A percentile compares a stretch with the other conserved stretches of the same genome.
phyloP scores from a whole-genome alignment of 2,329 filamentous ascomycete species.

The Rhexocercosporidium sp. region DNA sequence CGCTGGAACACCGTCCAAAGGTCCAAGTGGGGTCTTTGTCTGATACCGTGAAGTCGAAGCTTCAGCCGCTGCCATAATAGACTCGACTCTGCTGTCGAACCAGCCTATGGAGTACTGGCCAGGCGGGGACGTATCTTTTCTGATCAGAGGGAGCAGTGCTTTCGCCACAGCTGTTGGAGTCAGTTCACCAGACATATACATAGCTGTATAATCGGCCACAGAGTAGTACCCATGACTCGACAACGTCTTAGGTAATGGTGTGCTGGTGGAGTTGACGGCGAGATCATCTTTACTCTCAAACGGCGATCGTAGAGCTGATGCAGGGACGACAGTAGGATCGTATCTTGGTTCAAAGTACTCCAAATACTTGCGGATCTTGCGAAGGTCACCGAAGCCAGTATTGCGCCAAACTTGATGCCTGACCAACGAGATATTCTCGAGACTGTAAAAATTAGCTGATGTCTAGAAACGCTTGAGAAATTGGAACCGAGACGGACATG shows the following conservation, averaged over 20 bases:
- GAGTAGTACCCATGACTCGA: constrained; percentile 61
- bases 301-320: constrained; percentile 1
- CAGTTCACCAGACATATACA: constrained; percentile 70
- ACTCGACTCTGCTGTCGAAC: constrained; percentile 65
- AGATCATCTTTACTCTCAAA: constrained; percentile 19
- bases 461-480: not conserved
- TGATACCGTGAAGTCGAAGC: constrained; percentile 76
- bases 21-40: constrained; percentile 65
- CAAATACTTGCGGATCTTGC: constrained; percentile 25
- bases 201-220: constrained; percentile 76
- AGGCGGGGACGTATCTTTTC: constrained; percentile 57
- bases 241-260: not conserved
- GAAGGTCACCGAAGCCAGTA: constrained; percentile 27
- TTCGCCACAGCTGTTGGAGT: constrained; percentile 76
- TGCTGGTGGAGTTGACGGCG: not conserved
- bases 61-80: constrained; percentile 69
- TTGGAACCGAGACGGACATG: constrained; percentile 18
- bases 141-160: constrained; percentile 72
- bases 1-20: constrained; percentile 81
- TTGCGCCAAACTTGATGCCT: constrained; percentile 29
- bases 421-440: constrained; percentile 27
- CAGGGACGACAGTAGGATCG: constrained; percentile 31
- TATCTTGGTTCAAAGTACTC: constrained; percentile 30
- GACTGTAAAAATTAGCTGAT: constrained; percentile 23
- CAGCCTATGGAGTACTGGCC: constrained; percentile 75